A percentile compares a stretch with the other conserved stretches of the same genome.
Evolutionary conservation across 2,329 filamentous ascomycete genomes (phyloP).

Genomic region (Diplodia corticola): DNA sequence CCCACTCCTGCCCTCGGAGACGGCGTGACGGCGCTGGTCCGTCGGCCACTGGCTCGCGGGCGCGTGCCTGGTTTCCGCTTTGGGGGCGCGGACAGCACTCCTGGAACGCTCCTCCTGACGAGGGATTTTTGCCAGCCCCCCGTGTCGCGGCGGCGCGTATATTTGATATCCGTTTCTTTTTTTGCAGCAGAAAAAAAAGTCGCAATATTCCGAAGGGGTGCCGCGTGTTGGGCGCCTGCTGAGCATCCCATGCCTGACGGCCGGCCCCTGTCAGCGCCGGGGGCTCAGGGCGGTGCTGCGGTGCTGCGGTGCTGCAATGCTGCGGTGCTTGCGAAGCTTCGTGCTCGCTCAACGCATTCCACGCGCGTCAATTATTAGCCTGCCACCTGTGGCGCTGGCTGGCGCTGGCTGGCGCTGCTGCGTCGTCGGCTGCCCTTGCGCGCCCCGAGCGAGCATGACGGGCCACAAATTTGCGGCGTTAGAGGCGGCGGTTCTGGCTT

Average conservation of each 20-base stretch:
- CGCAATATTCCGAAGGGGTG: constrained; percentile 21
- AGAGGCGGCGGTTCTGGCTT: neutral
- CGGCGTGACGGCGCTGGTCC: too few relatives aligned
- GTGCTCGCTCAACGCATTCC: constrained; percentile 18
- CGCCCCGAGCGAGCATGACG: neutral
- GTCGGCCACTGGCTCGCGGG: constrained; percentile 6
- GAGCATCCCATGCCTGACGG: constrained; percentile 15
- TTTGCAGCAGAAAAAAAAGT: neutral
- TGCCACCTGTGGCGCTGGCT: neutral
- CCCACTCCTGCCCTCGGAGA: neutral
- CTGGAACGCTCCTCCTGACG: neutral
- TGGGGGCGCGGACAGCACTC: neutral
- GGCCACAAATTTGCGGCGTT: neutral
- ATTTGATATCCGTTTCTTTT: constrained; percentile 17
- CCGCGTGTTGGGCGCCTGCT: constrained; percentile 18
- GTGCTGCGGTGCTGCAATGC: too few relatives aligned
- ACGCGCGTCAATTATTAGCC: neutral
- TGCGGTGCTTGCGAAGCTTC: too few relatives aligned
- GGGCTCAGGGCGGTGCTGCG: neutral
- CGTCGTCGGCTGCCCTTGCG: neutral
- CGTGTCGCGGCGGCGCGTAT: neutral
- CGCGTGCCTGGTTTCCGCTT: constrained; percentile 7
- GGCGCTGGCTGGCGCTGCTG: neutral
- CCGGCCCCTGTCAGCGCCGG: constrained; percentile 1
- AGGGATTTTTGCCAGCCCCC: neutral